Evolutionary conservation across 805 yeast species (phyloP).

Genomic region (Wickerhamiella qilinensis): DNA sequence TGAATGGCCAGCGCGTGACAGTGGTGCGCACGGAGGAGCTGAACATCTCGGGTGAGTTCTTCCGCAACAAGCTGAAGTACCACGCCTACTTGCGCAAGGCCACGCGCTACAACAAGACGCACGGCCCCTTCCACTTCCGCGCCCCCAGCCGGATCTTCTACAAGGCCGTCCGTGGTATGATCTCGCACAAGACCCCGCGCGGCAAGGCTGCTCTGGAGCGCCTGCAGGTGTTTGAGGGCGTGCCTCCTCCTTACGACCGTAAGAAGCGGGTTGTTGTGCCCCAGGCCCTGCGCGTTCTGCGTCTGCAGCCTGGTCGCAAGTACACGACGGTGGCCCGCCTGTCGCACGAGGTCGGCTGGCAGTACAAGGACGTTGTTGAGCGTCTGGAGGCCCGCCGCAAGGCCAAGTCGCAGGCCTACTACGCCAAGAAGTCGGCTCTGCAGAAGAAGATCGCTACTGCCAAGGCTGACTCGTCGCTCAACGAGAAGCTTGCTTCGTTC

Average conservation of each 20-base stretch:
- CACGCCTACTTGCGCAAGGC: conserved; percentile 99
- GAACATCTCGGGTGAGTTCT: conserved; percentile 98
- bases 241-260: conserved; percentile 99
- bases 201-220: conserved; percentile 99
- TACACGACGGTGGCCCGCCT: conserved; percentile 97
- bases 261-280: conserved; percentile 99
- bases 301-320: conserved; percentile 99
- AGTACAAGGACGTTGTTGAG: conserved; percentile 95
- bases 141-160: conserved; percentile 99
- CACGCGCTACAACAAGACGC: conserved; percentile 94
- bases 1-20: conserved; percentile 95
- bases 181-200: conserved; percentile 99
- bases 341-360: conserved; percentile 97
- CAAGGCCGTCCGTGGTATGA: conserved; percentile 99
- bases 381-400: conserved; percentile 98
- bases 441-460: conserved; percentile 84
- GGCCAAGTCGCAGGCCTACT: conserved; percentile 97
- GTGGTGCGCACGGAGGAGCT: conserved; percentile 93
- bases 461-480: conserved; percentile 70
- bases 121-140: conserved; percentile 99
- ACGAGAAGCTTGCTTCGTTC: conserved; percentile 85
- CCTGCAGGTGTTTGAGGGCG: conserved; percentile 98
- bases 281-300: conserved; percentile 96
- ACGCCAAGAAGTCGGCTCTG: conserved; percentile 95
- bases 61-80: conserved; percentile 99